Evolutionary conservation across 257 asterid species (phyloP).

Genomic region (Fraxinus americana): DNA sequence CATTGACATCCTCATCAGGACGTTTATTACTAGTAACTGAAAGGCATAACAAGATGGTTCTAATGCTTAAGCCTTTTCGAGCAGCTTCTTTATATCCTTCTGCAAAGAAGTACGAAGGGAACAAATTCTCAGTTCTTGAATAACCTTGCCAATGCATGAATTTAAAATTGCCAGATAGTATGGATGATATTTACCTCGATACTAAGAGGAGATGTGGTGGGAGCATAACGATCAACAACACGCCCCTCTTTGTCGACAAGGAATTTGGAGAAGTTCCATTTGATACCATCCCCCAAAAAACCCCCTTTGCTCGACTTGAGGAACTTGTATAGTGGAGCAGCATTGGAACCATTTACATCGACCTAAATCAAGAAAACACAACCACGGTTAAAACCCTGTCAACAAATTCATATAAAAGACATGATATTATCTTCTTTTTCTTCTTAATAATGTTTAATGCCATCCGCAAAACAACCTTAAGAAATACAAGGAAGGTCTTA

Average conservation of each 20-base stretch:
- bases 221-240: slow-evolving; percentile 21
- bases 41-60: neutral
- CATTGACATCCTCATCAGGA: neutral
- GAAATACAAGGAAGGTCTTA: neutral
- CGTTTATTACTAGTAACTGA: slow-evolving; percentile 14
- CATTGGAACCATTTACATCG: slow-evolving; percentile 18
- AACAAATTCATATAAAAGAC: no score
- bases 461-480: neutral
- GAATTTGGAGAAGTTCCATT: slow-evolving; percentile 25
- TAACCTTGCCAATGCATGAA: neutral
- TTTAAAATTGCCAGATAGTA: neutral
- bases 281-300: slow-evolving; percentile 9
- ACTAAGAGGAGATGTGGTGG: slow-evolving; percentile 13
- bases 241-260: slow-evolving; percentile 14
- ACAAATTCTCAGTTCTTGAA: neutral
- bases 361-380: slow-evolving; percentile 1
- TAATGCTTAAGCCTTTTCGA: slow-evolving; percentile 2
- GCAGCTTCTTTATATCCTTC: slow-evolving; percentile 19
- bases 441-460: neutral
- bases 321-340: slow-evolving; percentile 24
- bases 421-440: neutral
- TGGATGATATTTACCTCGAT: slow-evolving; percentile 11
- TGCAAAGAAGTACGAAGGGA: neutral
- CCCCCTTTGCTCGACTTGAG: slow-evolving; percentile 23
- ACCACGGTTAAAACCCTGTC: neutral